These are phyloP conservation scores for Polyporus arcularius DNA, from an alignment of 768 basidiomycete species.

Conservation along the genomic window DNA sequence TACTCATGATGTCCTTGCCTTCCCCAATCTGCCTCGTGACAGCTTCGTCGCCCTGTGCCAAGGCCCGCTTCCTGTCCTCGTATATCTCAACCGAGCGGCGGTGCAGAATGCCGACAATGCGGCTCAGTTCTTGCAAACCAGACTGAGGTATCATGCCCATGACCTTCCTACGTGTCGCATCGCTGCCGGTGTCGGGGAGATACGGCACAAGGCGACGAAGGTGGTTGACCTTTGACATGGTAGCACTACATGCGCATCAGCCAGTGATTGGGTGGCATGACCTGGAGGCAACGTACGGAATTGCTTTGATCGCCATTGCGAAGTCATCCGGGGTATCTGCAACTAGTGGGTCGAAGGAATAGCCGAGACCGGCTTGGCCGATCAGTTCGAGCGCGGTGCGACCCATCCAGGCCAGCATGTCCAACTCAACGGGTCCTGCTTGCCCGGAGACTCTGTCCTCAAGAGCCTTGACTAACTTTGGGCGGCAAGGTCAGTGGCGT, in stretches of 20 bases:
- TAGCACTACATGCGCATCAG: no score
- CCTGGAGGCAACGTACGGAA: slow-evolving; percentile 27
- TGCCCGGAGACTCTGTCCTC: not conserved
- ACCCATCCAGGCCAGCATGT: slow-evolving; percentile 28
- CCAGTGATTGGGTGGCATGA: not conserved
- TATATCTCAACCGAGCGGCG: slow-evolving; percentile 14
- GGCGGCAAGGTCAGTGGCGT: slow-evolving; percentile 14
- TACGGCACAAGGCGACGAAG: no score
- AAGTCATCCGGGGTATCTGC: slow-evolving; percentile 27
- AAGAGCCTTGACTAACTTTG: slow-evolving; percentile 23
- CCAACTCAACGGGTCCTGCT: slow-evolving; percentile 12
- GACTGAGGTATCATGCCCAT: slow-evolving; percentile 9
- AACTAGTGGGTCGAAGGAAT: slow-evolving; percentile 37
- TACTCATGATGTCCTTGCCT: slow-evolving; percentile 29
- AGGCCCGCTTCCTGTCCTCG: slow-evolving; percentile 18
- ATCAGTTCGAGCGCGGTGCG: slow-evolving; percentile 37
- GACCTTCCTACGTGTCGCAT: not conserved
- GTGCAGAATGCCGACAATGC: slow-evolving; percentile 12
- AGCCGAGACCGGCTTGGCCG: slow-evolving; percentile 48
- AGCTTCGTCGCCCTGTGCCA: slow-evolving; percentile 20
- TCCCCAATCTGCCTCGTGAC: slow-evolving; percentile 8
- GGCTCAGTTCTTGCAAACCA: slow-evolving; percentile 6
- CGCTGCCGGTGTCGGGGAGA: no score
- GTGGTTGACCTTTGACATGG: no score
- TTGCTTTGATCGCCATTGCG: slow-evolving; percentile 17